phyloP scores from a whole-genome alignment of 345 rosid species.

The Passiflora organensis region DNA sequence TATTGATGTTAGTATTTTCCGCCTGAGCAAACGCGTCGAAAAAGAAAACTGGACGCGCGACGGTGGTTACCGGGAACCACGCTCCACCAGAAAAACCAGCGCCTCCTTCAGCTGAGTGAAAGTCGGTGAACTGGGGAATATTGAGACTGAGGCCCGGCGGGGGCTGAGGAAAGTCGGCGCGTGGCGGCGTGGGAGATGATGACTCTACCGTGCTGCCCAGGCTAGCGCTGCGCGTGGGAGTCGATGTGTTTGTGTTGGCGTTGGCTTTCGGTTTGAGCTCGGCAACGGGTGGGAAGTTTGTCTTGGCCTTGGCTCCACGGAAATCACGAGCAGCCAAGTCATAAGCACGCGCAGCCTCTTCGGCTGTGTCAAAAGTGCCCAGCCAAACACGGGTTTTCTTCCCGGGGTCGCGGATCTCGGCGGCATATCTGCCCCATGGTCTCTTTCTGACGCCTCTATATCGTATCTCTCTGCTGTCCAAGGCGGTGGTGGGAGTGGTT shows the following conservation, averaged over 20 bases:
- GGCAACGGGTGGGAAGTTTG: constrained; percentile 47
- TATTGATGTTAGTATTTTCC: constrained; percentile 5
- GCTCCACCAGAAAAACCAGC: constrained; percentile 12
- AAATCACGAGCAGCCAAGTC: constrained; percentile 82
- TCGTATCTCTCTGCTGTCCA: constrained; percentile 49
- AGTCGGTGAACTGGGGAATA: not conserved
- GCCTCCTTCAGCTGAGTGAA: constrained; percentile 18
- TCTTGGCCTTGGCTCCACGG: constrained; percentile 80
- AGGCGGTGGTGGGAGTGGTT: constrained; percentile 5
- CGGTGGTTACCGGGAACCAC: constrained; percentile 12
- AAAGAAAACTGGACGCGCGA: constrained; percentile 36
- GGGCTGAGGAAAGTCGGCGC: constrained; percentile 18
- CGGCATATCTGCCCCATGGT: constrained; percentile 95
- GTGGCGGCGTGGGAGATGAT: constrained; percentile 48
- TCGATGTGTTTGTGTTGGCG: not conserved
- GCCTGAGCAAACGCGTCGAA: constrained; percentile 50
- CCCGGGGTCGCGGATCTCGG: constrained; percentile 94
- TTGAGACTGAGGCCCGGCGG: constrained; percentile 52
- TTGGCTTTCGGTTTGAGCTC: constrained; percentile 27
- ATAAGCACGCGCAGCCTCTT: constrained; percentile 92
- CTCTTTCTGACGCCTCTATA: constrained; percentile 86
- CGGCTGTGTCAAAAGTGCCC: constrained; percentile 85
- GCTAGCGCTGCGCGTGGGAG: constrained; percentile 56
- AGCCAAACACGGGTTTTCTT: constrained; percentile 96
- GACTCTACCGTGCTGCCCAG: constrained; percentile 76